phyloP scores from a whole-genome alignment of 169 alveolate genomes.

The Haemoproteus tartakovskyi region DNA sequence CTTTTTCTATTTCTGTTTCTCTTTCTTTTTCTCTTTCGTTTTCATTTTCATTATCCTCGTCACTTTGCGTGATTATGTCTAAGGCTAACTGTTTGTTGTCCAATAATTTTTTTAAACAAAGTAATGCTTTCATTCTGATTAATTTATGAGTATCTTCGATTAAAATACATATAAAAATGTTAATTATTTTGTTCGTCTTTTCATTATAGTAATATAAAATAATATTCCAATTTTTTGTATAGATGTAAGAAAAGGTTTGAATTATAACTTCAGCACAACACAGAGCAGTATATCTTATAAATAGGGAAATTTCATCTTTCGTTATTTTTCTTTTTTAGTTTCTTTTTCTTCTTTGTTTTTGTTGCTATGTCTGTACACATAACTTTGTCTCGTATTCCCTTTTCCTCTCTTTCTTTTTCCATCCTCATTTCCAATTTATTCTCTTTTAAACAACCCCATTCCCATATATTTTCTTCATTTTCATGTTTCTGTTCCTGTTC shows the following conservation, averaged over 20 bases:
- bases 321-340: slow-evolving; percentile 8
- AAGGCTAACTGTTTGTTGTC: slow-evolving; percentile 53
- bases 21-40: neutral
- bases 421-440: no score
- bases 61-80: neutral
- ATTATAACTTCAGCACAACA: slow-evolving; percentile 38
- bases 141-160: slow-evolving; percentile 22
- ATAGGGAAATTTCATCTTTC: slow-evolving; percentile 30
- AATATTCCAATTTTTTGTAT: slow-evolving; percentile 57
- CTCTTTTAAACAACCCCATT: no score
- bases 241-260: slow-evolving; percentile 50
- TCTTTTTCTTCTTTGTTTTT: neutral
- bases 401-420: no score
- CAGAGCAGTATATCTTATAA: slow-evolving; percentile 19
- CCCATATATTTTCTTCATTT: no score
- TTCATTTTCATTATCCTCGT: neutral
- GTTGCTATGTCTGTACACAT: neutral
- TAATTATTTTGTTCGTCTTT: slow-evolving; percentile 14
- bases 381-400: neutral
- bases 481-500: no score
- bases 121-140: slow-evolving; percentile 24
- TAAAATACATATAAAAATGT: slow-evolving; percentile 18
- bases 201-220: slow-evolving; percentile 56
- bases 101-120: slow-evolving; percentile 48
- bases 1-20: neutral